A percentile compares a stretch with the other conserved stretches of the same genome.
These are phyloP conservation scores for Annulohypoxylon moriforme DNA, from an alignment of 495 filamentous ascomycete genomes.

Conservation along the genomic window DNA sequence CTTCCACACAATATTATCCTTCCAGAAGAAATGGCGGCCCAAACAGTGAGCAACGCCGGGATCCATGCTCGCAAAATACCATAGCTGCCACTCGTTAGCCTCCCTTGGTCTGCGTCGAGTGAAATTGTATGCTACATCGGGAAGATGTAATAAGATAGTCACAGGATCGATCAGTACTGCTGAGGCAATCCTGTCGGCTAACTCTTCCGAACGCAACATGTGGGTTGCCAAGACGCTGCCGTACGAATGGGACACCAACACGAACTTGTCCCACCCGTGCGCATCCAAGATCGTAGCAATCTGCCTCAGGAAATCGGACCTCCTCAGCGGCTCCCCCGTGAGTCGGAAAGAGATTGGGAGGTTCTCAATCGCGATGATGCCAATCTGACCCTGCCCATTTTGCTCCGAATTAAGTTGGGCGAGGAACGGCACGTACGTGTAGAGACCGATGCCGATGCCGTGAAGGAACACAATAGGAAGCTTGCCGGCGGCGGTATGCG, in stretches of 20 bases:
- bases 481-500: constrained; percentile 65
- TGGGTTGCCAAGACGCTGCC: constrained; percentile 72
- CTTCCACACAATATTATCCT: constrained; percentile 73
- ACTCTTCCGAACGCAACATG: constrained; percentile 60
- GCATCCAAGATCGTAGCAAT: constrained; percentile 63
- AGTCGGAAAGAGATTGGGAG: constrained; percentile 71
- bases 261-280: constrained; percentile 62
- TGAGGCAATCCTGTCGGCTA: constrained; percentile 58
- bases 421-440: constrained; percentile 69
- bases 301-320: constrained; percentile 61
- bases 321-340: constrained; percentile 59
- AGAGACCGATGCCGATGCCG: constrained; percentile 76
- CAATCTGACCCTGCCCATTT: constrained; percentile 60
- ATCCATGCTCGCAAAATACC: constrained; percentile 75
- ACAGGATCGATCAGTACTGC: constrained; percentile 73
- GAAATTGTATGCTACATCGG: constrained; percentile 79
- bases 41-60: constrained; percentile 69
- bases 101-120: constrained; percentile 62
- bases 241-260: constrained; percentile 71
- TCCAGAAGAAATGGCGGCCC: constrained; percentile 74
- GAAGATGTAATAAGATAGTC: constrained; percentile 71
- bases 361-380: constrained; percentile 72
- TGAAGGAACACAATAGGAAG: constrained; percentile 74
- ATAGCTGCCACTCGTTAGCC: constrained; percentile 73
- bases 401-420: constrained; percentile 58